phyloP scores from a whole-genome alignment of 1,284 basidiomycete species.

The Microstroma glucosiphilum region DNA sequence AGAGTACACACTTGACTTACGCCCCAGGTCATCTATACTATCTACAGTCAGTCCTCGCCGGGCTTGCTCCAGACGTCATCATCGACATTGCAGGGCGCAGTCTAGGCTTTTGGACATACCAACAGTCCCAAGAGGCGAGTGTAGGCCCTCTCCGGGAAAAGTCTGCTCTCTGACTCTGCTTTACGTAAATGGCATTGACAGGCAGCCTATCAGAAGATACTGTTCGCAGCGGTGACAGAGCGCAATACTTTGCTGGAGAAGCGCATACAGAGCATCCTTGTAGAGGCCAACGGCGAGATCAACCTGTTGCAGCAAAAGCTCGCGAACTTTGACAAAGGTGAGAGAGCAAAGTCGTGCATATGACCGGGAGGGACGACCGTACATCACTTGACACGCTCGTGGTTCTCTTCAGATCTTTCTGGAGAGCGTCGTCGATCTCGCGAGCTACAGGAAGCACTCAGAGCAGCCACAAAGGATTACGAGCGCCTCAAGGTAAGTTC shows the following conservation, averaged over 20 bases:
- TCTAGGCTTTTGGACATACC: constrained; percentile 26
- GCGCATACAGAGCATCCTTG: constrained; percentile 5
- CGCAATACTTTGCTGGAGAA: constrained; percentile 9
- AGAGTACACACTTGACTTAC: neutral
- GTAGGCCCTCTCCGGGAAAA: neutral
- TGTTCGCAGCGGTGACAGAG: constrained; percentile 24
- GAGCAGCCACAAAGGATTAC: constrained; percentile 3
- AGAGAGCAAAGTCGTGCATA: neutral
- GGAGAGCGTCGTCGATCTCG: neutral
- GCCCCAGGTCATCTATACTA: neutral
- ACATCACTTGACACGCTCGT: neutral
- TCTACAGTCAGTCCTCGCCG: constrained; percentile 24
- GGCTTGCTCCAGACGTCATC: constrained; percentile 20
- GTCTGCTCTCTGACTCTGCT: neutral
- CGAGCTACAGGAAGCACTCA: constrained; percentile 1
- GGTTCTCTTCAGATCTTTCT: neutral
- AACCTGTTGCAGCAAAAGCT: neutral
- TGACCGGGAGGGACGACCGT: neutral
- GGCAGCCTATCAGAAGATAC: constrained; percentile 19
- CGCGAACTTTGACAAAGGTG: neutral
- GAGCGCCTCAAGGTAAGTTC: constrained; percentile 1
- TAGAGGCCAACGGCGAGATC: constrained; percentile 5
- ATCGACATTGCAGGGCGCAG: constrained; percentile 22
- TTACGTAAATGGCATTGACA: neutral
- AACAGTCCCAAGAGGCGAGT: constrained; percentile 15